Evolutionary conservation across 2,329 filamentous ascomycete genomes (phyloP), one percentile per base, ranked within the genome.

Genomic region (Nothomitra cinnamomea): DNA sequence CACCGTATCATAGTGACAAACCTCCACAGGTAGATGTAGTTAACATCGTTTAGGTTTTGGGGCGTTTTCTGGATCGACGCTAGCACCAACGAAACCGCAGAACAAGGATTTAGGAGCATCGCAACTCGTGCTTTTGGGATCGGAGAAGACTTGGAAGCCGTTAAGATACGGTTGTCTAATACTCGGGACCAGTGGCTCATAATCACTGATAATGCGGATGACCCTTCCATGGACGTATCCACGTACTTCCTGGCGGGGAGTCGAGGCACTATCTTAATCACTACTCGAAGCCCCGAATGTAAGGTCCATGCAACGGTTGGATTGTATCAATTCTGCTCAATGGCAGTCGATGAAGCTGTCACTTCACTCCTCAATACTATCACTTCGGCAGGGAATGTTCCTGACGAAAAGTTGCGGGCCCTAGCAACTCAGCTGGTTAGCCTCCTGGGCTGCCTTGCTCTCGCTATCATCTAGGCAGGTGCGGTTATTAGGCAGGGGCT

Each of bases 31-130:
- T n/a, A n/a, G n/a, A n/a, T n/a, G n/a, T n/a, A 32, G 28, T 10
- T 32, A 32, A 32, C 28, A 32, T 10, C 5, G 28, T 10, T 32
- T 10, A 32, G 28, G 10, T 65, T 61, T 57, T 65, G 64, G 65
- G 66, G 64, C 6, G 56, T 68, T 19, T 68, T 68, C 55, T 66
- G 63, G 62, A 60, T 68, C 41, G 62, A 67, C 57, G 64, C 61
- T 17, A 66, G 59, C 48, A 61, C 52, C 53, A 19, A 51, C 4
- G 56, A 61, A 32, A 59, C 55, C 36, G 55, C 61, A 5, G 58
- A 61, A 52, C 55, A 64, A 22, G 54, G 59, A 1, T 65, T 60
- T 54, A 41, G 58, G 6, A 42, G 54, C 2, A 61, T 67, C 10
- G 4, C 28, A 15, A 61, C 57, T 3, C 60, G 57, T 38, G 48